A percentile compares a stretch with the other conserved stretches of the same genome.
These are phyloP conservation scores for Malus asiatica DNA, from an alignment of 306 rosid species.

Conservation along the genomic window DNA sequence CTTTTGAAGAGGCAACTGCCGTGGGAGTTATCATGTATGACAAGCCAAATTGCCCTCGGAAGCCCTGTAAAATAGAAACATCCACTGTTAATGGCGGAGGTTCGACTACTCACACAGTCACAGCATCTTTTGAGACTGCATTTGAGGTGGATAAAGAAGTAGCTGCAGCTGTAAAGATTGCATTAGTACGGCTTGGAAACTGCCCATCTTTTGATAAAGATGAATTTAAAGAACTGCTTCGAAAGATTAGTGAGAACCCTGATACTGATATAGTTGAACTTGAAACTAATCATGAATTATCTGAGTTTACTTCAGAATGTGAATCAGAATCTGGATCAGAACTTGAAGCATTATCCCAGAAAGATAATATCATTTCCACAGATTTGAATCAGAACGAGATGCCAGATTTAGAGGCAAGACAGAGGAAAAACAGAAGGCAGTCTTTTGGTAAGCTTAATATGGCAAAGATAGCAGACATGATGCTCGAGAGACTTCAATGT, in stretches of 20 bases:
- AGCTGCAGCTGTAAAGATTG: conserved; percentile 84
- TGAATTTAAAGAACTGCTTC: conserved; percentile 63
- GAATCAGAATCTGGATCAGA: conserved; percentile 55
- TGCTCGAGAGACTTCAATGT: conserved; percentile 75
- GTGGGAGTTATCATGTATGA: conserved; percentile 83
- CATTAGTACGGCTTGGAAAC: conserved; percentile 61
- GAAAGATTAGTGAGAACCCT: conserved; percentile 81
- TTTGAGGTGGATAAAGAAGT: conserved; percentile 89
- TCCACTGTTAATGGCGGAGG: conserved; percentile 47
- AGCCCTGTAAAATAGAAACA: conserved; percentile 56
- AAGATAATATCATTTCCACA: conserved; percentile 24
- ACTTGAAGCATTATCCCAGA: conserved; percentile 32
- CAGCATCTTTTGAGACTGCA: conserved; percentile 88
- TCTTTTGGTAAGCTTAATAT: conserved; percentile 46
- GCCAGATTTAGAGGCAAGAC: conserved; percentile 27
- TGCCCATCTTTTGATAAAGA: conserved; percentile 60
- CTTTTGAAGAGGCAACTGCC: conserved; percentile 78
- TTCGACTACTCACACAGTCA: conserved; percentile 58
- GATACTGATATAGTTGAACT: conserved; percentile 57
- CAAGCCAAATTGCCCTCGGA: conserved; percentile 64
- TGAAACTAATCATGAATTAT: conserved; percentile 35
- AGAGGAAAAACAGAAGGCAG: conserved; percentile 47
- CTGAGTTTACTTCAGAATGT: conserved; percentile 47
- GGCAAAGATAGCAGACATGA: conserved; percentile 55
- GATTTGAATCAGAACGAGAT: conserved; percentile 31